Evolutionary conservation across 306 rosid genomes (phyloP), one percentile per base, ranked within the genome.

Genomic region (Begonia fuchsioides): DNA sequence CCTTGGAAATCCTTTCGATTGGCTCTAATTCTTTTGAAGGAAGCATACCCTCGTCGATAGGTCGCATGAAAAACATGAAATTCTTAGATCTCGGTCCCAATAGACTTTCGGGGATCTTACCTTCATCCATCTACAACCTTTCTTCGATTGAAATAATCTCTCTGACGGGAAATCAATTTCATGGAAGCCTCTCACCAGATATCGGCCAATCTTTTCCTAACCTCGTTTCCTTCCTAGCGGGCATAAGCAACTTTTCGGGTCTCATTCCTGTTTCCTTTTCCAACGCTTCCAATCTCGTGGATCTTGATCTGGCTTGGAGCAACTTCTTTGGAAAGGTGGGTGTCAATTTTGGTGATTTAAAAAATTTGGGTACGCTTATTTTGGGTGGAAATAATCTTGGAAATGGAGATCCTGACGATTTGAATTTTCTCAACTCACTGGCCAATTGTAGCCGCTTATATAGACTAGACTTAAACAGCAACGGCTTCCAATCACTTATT

Each of bases 11-110:
- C 15, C 51, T 87, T 17, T 76, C 67, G 8, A 57, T 68, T 87
- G 87, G 82, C 50, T 75, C 78, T 39, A 87, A 87, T 47, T 14
- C 52, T 44, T 68, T 87, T 12, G 49, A 58, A 46, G 94, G 94
- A 0, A 35, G n/a, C 16, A 72, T 0, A 50, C 47, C 52, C 35
- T 2, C 35, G 5, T 72, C 72, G 0, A 32, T 87, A 16, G 75
- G 92, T 13, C 62, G 62, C 47, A 75, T 87, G 39, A 61, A 46
- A 17, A 66, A 57, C 17, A 54, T 87, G 46, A 45, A 72, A 19
- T 73, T 70, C 58, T 73, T 86, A n/a, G 60, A 60, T 47, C 63
- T 87, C 10, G 53, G 65, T 1, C 49, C 62, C 4, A 87, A 79
- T 55, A 67, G 73, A 47, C 76, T 86, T 59, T 54, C 61, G 17